Evolutionary conservation across 768 basidiomycete species (phyloP), one percentile per base, ranked within the genome.

Genomic region (Hypholoma fasciculare): DNA sequence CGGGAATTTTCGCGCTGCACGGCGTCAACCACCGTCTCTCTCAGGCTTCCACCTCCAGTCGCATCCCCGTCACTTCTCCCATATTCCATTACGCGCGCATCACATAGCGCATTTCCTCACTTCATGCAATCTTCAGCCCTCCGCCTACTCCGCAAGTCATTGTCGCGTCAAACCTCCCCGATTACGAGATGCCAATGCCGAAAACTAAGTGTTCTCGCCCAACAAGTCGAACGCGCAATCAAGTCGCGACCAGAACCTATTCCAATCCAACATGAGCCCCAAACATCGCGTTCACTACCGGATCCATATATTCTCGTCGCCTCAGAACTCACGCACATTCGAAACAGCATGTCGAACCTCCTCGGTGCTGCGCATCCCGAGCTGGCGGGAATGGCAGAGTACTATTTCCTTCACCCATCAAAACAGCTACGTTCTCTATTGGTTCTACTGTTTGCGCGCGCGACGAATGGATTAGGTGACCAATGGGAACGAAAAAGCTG

Each of bases 401-500:
- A 92, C 74, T 98, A 97, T 76, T 98, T 98, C 70, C 75, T 88
- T 49, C 86, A 91, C 58, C 88, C 89, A 13, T 92, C 94, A 11
- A 95, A 95, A 68, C 95, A 98, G 68, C 78, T 98, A 26, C 85
- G 97, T 6, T 94, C 97, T 2, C 76, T 95, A 53, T 77, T 98
- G 37, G 92, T 98, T 14, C 82, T 99, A 19, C 83, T 99, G 36
- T 91, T 97, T 72, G 79, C 92, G 16, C 88, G 90, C 57, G 97
- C 96, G 7, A 97, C 95, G 23, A 98, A 98, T 69, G 96, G 96
- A 1, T 76, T 96, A 34, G 91, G 92, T 4, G 68, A 75, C 2
- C 71, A 77, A 42, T 96, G 88, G 83, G 71, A 81, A 17, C 69
- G 74, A 54, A 89, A 86, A 61, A 69, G 73, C 47, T 86, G 84